Evolutionary conservation across 306 rosid genomes (phyloP).

Genomic region (Mucuna pruriens): DNA sequence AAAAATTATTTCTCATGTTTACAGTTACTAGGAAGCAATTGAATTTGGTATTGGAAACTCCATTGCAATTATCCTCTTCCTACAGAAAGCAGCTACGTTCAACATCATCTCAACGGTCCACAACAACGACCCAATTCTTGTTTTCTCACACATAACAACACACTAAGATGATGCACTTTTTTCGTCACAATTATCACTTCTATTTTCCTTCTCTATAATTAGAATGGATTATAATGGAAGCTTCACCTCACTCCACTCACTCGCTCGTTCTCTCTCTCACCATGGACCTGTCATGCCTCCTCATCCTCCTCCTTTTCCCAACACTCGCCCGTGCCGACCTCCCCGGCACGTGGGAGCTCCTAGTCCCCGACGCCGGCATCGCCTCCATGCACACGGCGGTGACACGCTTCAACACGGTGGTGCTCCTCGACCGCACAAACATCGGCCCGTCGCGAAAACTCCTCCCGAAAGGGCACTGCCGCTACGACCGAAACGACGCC

Average conservation of each 20-base stretch:
- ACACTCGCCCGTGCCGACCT: conserved; percentile 55
- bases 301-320: background rate
- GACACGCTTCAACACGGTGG: conserved; percentile 82
- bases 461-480: conserved; percentile 66
- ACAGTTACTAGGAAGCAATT: background rate
- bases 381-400: conserved; percentile 96
- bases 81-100: background rate
- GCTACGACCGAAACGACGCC: conserved; percentile 57
- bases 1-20: no score
- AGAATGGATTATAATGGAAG: conserved; percentile 22
- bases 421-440: conserved; percentile 86
- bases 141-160: background rate
- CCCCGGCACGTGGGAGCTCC: conserved; percentile 91
- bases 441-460: conserved; percentile 73
- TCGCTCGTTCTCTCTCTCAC: conserved; percentile 19
- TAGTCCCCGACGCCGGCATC: conserved; percentile 71
- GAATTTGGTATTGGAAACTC: background rate
- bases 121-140: background rate
- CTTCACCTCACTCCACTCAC: conserved; percentile 5
- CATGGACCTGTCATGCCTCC: conserved; percentile 35
- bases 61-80: background rate
- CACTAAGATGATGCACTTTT: background rate
- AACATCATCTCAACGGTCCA: background rate
- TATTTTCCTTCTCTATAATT: background rate
- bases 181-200: background rate